A percentile compares a stretch with the other conserved stretches of the same genome.
These are phyloP conservation scores for Cyclotella atomus DNA, from an alignment of 108 stramenopile genomes.

Conservation along the genomic window DNA sequence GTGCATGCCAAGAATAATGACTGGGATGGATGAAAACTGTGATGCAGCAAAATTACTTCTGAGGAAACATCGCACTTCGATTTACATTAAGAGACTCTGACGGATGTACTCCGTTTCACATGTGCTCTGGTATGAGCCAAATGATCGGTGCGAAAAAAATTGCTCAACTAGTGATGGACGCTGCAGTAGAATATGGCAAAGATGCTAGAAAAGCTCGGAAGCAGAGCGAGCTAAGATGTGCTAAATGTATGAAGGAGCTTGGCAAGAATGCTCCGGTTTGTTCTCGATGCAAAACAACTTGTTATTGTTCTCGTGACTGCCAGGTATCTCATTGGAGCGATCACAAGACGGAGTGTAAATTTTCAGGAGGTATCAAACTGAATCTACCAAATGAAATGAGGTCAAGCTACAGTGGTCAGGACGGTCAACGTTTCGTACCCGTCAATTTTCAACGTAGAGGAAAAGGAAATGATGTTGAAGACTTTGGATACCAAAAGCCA, in stretches of 20 bases:
- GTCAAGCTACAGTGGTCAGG: not conserved
- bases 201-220: conserved; percentile 17
- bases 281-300: conserved; percentile 20
- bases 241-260: too few relatives aligned
- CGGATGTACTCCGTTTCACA: conserved; percentile 17
- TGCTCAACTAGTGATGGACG: conserved; percentile 11
- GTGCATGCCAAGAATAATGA: conserved; percentile 5
- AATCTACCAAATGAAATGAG: not conserved
- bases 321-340: conserved; percentile 40
- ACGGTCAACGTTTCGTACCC: not conserved
- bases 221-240: conserved; percentile 8
- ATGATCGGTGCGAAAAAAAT: not conserved
- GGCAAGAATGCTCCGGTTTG: conserved; percentile 18
- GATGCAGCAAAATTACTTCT: conserved; percentile 54
- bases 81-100: conserved; percentile 20
- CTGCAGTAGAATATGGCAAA: conserved; percentile 11
- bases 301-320: conserved; percentile 42
- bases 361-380: not conserved
- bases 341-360: conserved; percentile 41
- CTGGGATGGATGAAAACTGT: too few relatives aligned
- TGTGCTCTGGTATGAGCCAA: conserved; percentile 11
- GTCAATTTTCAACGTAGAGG: too few relatives aligned
- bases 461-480: too few relatives aligned
- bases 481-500: conserved; percentile 23
- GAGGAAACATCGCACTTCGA: conserved; percentile 7